Conservation (phyloP, 805 yeast species). For the Phaffomyces thermotolerans region DNA sequence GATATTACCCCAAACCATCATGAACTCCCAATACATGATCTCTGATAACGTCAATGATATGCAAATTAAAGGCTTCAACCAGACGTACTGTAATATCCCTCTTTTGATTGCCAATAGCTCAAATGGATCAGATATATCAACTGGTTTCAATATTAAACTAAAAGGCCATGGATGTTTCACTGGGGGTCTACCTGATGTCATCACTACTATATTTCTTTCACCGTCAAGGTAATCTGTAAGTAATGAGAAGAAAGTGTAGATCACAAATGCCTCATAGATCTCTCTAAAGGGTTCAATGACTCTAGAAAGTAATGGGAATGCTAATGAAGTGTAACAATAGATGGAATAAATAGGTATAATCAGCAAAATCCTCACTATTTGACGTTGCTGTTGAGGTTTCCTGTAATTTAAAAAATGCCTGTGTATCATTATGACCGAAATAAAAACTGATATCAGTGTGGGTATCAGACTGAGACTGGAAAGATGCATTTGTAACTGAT, state of each 20-base stretch:
- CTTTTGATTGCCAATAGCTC: slow-evolving; percentile 72
- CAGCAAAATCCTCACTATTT: slow-evolving; percentile 72
- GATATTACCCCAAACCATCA: slow-evolving; percentile 58
- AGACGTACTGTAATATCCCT: slow-evolving; percentile 87
- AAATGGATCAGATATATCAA: slow-evolving; percentile 83
- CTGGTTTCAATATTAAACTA: slow-evolving; percentile 40
- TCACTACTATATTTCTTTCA: slow-evolving; percentile 73
- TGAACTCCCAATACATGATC: slow-evolving; percentile 40
- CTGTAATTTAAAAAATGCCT: slow-evolving; percentile 67
- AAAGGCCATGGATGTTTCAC: slow-evolving; percentile 53
- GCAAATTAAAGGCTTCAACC: slow-evolving; percentile 86
- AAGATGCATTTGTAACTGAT: slow-evolving; percentile 1
- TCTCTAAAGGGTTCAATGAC: slow-evolving; percentile 74
- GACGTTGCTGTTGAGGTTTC: slow-evolving; percentile 81
- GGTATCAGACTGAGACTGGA: slow-evolving; percentile 3
- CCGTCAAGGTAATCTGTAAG: slow-evolving; percentile 86
- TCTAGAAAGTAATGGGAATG: slow-evolving; percentile 36
- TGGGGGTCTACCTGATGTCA: slow-evolving; percentile 65
- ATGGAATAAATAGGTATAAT: slow-evolving; percentile 78
- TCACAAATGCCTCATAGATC: slow-evolving; percentile 91
- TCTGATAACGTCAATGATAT: slow-evolving; percentile 42
- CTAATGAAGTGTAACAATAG: slow-evolving; percentile 55
- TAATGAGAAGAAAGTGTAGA: slow-evolving; percentile 84
- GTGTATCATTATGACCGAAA: slow-evolving; percentile 25
- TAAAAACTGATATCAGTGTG: slow-evolving; percentile 3